Percentiles rank a stretch among this genome's conserved stretches.
Conservation (phyloP, 1,284 basidiomycete species). For the Malassezia caprae region DNA sequence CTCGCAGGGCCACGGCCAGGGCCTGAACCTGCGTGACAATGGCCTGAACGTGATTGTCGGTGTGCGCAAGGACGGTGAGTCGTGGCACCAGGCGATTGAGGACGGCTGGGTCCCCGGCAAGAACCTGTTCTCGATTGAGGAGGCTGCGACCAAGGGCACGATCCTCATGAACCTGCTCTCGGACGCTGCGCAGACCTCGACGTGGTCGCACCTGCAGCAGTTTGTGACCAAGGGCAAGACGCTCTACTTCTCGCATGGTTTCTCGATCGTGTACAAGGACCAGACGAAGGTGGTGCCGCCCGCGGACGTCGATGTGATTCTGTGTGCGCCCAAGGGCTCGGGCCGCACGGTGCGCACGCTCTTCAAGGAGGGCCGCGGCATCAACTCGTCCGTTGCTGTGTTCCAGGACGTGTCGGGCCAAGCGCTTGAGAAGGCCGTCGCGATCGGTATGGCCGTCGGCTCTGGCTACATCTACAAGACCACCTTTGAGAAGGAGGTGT, state of each 20-base stretch:
- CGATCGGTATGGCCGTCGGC: constrained; percentile 86
- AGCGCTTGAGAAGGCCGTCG: constrained; percentile 92
- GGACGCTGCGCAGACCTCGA: constrained; percentile 92
- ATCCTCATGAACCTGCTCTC: constrained; percentile 99
- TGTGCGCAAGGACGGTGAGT: constrained; percentile 91
- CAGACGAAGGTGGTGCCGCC: constrained; percentile 91
- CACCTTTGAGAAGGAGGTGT: constrained; percentile 98
- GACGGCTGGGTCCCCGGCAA: constrained; percentile 98
- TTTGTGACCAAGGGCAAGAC: constrained; percentile 96
- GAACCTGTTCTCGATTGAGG: constrained; percentile 95
- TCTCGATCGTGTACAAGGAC: constrained; percentile 96
- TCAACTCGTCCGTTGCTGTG: constrained; percentile 79
- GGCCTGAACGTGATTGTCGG: constrained; percentile 97
- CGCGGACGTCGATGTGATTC: constrained; percentile 90
- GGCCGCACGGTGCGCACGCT: constrained; percentile 97
- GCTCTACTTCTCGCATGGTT: constrained; percentile 98
- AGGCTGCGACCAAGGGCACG: constrained; percentile 87
- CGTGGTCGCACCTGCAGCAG: constrained; percentile 77
- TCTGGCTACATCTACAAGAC: constrained; percentile 97
- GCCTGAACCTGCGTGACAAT: constrained; percentile 96
- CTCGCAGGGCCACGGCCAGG: constrained; percentile 90
- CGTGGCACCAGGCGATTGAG: constrained; percentile 87
- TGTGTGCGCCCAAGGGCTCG: constrained; percentile 97
- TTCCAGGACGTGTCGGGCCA: constrained; percentile 89
- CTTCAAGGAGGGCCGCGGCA: constrained; percentile 98